Evolutionary conservation across 805 yeast genomes (phyloP).

Genomic region (Danielia reshetovae): DNA sequence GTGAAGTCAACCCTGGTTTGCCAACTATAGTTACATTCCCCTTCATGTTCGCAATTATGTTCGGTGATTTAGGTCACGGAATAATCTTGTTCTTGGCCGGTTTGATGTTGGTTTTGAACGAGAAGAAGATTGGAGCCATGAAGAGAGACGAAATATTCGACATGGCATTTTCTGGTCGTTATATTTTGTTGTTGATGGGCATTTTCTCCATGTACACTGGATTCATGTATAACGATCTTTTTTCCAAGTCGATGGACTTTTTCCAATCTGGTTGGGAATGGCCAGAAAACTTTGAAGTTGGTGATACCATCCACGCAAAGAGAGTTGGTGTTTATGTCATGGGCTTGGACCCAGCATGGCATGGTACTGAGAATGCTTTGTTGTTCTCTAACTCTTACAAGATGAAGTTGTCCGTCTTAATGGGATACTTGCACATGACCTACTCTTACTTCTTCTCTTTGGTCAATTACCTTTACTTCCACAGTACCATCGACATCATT

Average conservation of each 20-base stretch:
- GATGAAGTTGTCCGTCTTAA: conserved; percentile 91
- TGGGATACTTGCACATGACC: conserved; percentile 95
- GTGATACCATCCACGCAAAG: conserved; percentile 65
- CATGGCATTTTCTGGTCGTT: conserved; percentile 94
- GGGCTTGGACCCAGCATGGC: conserved; percentile 96
- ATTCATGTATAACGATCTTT: conserved; percentile 85
- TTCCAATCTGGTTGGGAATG: conserved; percentile 92
- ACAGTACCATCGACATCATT: conserved; percentile 71
- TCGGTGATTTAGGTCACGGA: conserved; percentile 98
- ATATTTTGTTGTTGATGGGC: conserved; percentile 90
- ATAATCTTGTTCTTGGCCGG: conserved; percentile 76
- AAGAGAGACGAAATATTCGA: conserved; percentile 91
- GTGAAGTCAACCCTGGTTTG: conserved; percentile 93
- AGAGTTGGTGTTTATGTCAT: conserved; percentile 68
- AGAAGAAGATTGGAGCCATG: conserved; percentile 60
- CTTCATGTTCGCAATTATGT: conserved; percentile 98
- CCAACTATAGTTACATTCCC: conserved; percentile 96
- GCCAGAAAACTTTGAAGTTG: conserved; percentile 71
- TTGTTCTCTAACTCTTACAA: conserved; percentile 92
- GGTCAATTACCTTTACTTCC: conserved; percentile 69
- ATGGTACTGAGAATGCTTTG: conserved; percentile 89
- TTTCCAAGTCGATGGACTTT: conserved; percentile 84
- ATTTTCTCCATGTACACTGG: conserved; percentile 94
- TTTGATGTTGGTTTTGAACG: conserved; percentile 64
- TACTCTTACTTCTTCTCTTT: conserved; percentile 83